Evolutionary conservation across 1,139 yeast species (phyloP).

Genomic region (Keqinozyma sinolaborantium): DNA sequence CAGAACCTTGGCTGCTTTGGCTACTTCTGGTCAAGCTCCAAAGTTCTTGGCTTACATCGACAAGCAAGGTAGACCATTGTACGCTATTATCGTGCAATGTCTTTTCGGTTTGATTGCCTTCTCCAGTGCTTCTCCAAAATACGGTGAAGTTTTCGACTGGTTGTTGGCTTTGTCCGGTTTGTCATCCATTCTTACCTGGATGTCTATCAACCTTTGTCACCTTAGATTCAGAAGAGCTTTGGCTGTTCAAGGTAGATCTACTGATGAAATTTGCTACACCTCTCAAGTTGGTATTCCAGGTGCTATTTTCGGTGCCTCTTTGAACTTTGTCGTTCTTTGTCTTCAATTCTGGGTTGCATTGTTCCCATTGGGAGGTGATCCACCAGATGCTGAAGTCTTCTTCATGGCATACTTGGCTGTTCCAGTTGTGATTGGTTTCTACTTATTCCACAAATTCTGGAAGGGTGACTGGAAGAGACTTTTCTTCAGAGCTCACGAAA

Average conservation of each 20-base stretch:
- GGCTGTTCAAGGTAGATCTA: conserved; percentile 57
- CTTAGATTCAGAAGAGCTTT: conserved; percentile 78
- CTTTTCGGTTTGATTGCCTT: conserved; percentile 60
- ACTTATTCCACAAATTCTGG: conserved; percentile 55
- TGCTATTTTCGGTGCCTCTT: conserved; percentile 57
- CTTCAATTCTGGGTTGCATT: conserved; percentile 83
- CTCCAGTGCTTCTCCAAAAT: conserved; percentile 64
- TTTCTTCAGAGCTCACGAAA: conserved; percentile 44
- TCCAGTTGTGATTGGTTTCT: conserved; percentile 57
- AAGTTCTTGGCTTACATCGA: conserved; percentile 69
- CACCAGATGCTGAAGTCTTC: conserved; percentile 51
- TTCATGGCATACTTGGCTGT: conserved; percentile 61
- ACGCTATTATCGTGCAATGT: conserved; percentile 57
- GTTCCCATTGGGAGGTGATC: conserved; percentile 58
- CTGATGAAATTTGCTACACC: conserved; percentile 64
- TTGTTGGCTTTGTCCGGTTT: conserved; percentile 79
- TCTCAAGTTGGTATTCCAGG: conserved; percentile 72
- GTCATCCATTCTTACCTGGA: conserved; percentile 84
- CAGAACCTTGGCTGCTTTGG: conserved; percentile 76
- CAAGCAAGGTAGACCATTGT: conserved; percentile 69
- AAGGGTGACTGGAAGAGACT: conserved; percentile 46
- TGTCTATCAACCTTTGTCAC: conserved; percentile 71
- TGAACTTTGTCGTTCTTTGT: conserved; percentile 62
- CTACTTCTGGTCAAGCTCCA: conserved; percentile 83
- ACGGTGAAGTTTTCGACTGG: conserved; percentile 75